Percentiles rank a stretch among this genome's conserved stretches.
These are phyloP conservation scores for Fusarium sp. DNA, from an alignment of 2,329 filamentous ascomycete genomes.

Conservation along the genomic window DNA sequence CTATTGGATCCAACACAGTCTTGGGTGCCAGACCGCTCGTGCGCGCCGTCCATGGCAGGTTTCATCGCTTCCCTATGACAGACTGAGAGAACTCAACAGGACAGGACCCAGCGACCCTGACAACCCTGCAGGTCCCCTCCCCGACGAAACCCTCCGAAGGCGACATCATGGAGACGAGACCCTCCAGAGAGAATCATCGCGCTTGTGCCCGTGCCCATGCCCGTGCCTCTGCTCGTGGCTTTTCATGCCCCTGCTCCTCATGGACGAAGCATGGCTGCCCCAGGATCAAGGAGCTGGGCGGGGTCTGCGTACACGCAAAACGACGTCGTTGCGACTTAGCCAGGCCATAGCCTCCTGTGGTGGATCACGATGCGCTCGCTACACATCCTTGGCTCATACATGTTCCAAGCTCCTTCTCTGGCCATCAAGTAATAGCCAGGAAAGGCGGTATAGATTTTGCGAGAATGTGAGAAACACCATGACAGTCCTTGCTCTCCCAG, in stretches of 20 bases:
- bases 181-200: conserved; percentile 6
- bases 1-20: neutral
- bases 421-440: neutral
- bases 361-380: conserved; percentile 8
- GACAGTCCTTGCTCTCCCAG: neutral
- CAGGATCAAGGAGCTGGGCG: conserved; percentile 22
- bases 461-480: neutral
- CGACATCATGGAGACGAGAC: conserved; percentile 20
- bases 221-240: neutral
- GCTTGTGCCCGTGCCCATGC: conserved; percentile 6
- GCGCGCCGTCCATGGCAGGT: neutral
- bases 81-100: neutral
- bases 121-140: conserved; percentile 18
- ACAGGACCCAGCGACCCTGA: conserved; percentile 16
- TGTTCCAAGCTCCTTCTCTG: neutral
- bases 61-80: conserved; percentile 6
- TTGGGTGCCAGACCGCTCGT: conserved; percentile 2
- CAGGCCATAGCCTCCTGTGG: neutral
- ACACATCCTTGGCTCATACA: neutral
- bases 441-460: neutral
- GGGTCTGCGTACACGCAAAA: neutral
- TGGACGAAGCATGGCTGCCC: conserved; percentile 25
- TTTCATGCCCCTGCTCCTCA: conserved; percentile 11
- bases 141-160: conserved; percentile 8
- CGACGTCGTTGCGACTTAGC: neutral